Percentiles rank a stretch among this genome's conserved stretches.
Evolutionary conservation across 768 basidiomycete species (phyloP).

Genomic region (Leccinellum albellum): DNA sequence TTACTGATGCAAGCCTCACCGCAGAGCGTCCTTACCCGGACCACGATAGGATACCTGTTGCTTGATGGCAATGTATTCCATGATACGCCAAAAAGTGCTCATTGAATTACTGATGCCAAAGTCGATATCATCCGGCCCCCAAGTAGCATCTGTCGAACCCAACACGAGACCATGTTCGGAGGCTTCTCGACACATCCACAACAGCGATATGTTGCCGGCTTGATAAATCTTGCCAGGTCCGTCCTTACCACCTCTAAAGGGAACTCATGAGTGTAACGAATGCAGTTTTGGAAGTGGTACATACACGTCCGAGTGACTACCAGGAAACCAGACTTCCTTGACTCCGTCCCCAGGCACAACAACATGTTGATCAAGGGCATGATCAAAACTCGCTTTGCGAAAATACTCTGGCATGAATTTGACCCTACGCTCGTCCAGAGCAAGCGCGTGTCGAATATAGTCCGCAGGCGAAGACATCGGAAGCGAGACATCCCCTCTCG

Average conservation of each 20-base stretch:
- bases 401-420: background rate
- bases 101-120: background rate
- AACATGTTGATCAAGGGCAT: background rate
- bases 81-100: background rate
- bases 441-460: background rate
- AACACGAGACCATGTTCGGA: background rate
- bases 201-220: background rate
- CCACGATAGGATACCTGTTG: background rate
- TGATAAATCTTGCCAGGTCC: background rate
- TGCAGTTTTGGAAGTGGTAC: too few relatives aligned
- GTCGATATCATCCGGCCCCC: background rate
- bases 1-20: background rate
- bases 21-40: constrained; percentile 1
- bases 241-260: background rate
- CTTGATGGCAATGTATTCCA: background rate
- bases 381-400: background rate
- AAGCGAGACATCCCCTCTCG: background rate
- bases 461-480: background rate
- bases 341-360: too few relatives aligned
- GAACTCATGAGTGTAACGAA: too few relatives aligned
- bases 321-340: background rate
- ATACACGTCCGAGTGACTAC: too few relatives aligned
- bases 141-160: background rate
- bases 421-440: background rate
- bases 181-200: background rate